A percentile compares a stretch with the other conserved stretches of the same genome.
Conservation (phyloP, 345 rosid species). For the Brassica napus region DNA sequence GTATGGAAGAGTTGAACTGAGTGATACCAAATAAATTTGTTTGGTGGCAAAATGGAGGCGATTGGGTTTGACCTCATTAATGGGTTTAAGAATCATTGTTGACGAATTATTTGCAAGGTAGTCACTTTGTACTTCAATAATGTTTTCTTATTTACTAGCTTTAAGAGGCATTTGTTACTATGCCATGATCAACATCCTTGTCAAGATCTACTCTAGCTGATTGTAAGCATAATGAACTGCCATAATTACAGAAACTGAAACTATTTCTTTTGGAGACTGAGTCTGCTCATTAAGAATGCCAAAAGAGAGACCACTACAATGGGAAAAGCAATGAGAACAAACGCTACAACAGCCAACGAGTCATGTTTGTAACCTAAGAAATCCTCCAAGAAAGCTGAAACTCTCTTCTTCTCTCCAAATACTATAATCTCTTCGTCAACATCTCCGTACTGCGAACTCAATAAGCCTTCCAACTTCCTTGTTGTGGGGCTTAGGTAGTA, state of each 20-base stretch:
- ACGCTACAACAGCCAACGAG: constrained; percentile 30
- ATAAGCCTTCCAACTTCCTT: constrained; percentile 41
- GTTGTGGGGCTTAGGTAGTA: constrained; percentile 45
- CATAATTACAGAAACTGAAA: background rate
- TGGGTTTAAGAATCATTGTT: too few species aligned
- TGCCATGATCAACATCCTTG: too few species aligned
- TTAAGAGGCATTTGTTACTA: too few species aligned
- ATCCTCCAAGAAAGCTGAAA: constrained; percentile 36
- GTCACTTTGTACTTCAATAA: too few species aligned
- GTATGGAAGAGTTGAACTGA: background rate
- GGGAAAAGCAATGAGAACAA: constrained; percentile 34
- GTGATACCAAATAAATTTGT: too few species aligned
- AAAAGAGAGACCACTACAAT: constrained; percentile 36
- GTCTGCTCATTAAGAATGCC: constrained; percentile 33
- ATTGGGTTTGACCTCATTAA: too few species aligned
- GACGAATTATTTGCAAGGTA: too few species aligned
- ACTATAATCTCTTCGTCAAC: constrained; percentile 30
- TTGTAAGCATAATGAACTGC: too few species aligned
- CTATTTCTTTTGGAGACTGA: constrained; percentile 45
- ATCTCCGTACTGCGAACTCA: constrained; percentile 43
- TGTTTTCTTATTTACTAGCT: too few species aligned
- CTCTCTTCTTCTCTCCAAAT: constrained; percentile 40
- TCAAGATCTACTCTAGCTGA: too few species aligned
- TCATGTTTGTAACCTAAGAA: constrained; percentile 38
- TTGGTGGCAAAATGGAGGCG: too few species aligned